phyloP scores from a whole-genome alignment of 306 rosid genomes.

The Senna tora region DNA sequence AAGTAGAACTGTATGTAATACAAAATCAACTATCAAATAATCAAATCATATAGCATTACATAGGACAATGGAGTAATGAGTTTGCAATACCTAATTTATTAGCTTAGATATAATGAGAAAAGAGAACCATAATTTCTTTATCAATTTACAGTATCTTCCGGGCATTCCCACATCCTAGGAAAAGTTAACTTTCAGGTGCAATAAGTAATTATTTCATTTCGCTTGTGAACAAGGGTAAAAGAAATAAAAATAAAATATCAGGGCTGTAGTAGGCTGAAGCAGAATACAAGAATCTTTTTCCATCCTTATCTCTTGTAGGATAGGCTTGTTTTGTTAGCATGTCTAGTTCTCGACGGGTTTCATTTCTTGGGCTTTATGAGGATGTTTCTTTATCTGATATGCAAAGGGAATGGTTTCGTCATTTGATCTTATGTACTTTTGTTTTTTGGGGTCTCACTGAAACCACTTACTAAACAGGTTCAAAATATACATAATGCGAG shows the following conservation, averaged over 20 bases:
- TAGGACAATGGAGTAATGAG: slow-evolving; percentile 25
- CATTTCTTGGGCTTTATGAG: background rate
- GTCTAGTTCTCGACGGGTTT: slow-evolving; percentile 8
- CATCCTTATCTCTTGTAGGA: slow-evolving; percentile 25
- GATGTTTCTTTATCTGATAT: background rate
- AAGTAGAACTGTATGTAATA: slow-evolving; percentile 56
- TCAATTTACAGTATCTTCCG: slow-evolving; percentile 2
- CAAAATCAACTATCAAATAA: slow-evolving; percentile 38
- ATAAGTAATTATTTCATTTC: slow-evolving; percentile 16
- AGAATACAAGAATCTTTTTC: slow-evolving; percentile 21
- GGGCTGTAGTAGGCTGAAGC: slow-evolving; percentile 10
- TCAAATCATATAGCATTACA: slow-evolving; percentile 21
- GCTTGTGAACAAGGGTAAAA: slow-evolving; percentile 12
- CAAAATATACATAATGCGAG: slow-evolving; percentile 31
- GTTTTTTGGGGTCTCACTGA: background rate
- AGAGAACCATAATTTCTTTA: background rate
- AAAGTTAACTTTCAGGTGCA: background rate
- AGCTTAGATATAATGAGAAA: slow-evolving; percentile 13
- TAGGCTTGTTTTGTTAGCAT: slow-evolving; percentile 26
- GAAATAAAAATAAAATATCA: background rate
- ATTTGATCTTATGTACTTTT: slow-evolving; percentile 1
- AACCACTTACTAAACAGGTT: slow-evolving; percentile 26
- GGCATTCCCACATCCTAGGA: slow-evolving; percentile 5
- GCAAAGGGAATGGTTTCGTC: background rate
- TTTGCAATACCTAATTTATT: slow-evolving; percentile 24